A percentile compares a stretch with the other conserved stretches of the same genome.
These are phyloP conservation scores for Pseudogymnoascus sp. DNA, from an alignment of 2,329 filamentous ascomycete genomes.

Conservation along the genomic window DNA sequence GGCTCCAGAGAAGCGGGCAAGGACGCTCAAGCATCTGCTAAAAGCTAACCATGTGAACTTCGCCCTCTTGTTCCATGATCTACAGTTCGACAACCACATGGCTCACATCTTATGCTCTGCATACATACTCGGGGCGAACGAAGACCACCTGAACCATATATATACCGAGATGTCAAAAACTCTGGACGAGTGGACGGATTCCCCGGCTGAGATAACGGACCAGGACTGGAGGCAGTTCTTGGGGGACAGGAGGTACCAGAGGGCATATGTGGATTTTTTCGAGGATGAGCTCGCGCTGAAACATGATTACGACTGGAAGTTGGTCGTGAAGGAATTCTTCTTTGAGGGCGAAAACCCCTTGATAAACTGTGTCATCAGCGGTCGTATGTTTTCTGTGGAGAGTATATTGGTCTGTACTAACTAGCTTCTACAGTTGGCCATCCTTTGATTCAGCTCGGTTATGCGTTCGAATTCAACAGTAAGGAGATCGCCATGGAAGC, in stretches of 20 bases:
- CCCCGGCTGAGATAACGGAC: slow-evolving; percentile 73
- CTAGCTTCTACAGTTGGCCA: slow-evolving; percentile 58
- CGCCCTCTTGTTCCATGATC: slow-evolving; percentile 68
- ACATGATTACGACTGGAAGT: slow-evolving; percentile 74
- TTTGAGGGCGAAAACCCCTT: slow-evolving; percentile 68
- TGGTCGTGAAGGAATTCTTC: slow-evolving; percentile 67
- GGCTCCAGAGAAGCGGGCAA: slow-evolving; percentile 65
- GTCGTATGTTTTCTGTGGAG: slow-evolving; percentile 50
- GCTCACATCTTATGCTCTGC: slow-evolving; percentile 76
- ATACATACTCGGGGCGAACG: slow-evolving; percentile 72
- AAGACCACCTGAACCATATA: slow-evolving; percentile 65
- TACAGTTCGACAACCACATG: slow-evolving; percentile 73
- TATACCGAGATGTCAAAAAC: slow-evolving; percentile 69
- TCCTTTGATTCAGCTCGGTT: slow-evolving; percentile 90
- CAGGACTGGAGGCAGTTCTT: slow-evolving; percentile 83
- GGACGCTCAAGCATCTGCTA: slow-evolving; percentile 82
- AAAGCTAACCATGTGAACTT: slow-evolving; percentile 89
- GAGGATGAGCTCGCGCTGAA: slow-evolving; percentile 75
- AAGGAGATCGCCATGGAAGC: slow-evolving; percentile 86
- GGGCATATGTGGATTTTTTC: slow-evolving; percentile 90
- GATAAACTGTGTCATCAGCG: slow-evolving; percentile 70
- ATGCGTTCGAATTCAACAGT: slow-evolving; percentile 80
- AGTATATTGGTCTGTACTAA: slow-evolving; percentile 22
- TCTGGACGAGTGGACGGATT: slow-evolving; percentile 73
- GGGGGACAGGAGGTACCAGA: slow-evolving; percentile 72